Percentiles rank a stretch among this genome's conserved stretches.
Conservation (phyloP, 192 early-diverging fungal species). For the Coemansia sp. region DNA sequence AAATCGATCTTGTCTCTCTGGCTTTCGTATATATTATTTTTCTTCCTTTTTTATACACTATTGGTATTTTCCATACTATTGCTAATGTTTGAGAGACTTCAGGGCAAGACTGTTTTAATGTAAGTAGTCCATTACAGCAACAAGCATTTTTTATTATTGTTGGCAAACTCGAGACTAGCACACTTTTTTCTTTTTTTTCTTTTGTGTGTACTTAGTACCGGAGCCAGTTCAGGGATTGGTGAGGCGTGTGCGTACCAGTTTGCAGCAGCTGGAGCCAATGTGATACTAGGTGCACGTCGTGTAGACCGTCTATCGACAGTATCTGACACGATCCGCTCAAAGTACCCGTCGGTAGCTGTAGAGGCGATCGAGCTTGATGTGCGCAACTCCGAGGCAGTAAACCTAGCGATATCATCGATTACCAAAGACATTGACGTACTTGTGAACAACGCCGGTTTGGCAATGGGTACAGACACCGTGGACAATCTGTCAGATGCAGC, state of each 20-base stretch:
- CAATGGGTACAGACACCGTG: constrained; percentile 73
- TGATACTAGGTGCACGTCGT: constrained; percentile 68
- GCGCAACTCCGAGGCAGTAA: constrained; percentile 58
- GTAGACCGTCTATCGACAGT: constrained; percentile 65
- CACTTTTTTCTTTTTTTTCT: neutral
- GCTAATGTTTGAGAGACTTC: constrained; percentile 45
- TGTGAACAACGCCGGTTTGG: constrained; percentile 90
- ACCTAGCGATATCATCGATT: constrained; percentile 52
- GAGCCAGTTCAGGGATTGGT: constrained; percentile 59
- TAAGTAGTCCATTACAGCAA: neutral
- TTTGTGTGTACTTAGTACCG: constrained; percentile 30
- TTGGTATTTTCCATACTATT: constrained; percentile 13
- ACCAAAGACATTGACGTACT: constrained; percentile 74
- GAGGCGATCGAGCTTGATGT: constrained; percentile 75
- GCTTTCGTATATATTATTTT: too few relatives aligned
- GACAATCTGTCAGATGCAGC: constrained; percentile 61
- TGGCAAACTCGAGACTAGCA: neutral
- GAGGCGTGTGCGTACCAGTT: constrained; percentile 53
- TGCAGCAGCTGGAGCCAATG: constrained; percentile 47
- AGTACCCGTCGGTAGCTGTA: constrained; percentile 60
- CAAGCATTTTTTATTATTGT: too few relatives aligned
- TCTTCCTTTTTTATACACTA: too few relatives aligned
- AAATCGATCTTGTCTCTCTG: too few relatives aligned
- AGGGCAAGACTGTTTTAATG: constrained; percentile 54
- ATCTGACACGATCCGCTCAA: constrained; percentile 50